Conservation (phyloP, 257 asterid genomes). For the Fraxinus cuspidata region DNA sequence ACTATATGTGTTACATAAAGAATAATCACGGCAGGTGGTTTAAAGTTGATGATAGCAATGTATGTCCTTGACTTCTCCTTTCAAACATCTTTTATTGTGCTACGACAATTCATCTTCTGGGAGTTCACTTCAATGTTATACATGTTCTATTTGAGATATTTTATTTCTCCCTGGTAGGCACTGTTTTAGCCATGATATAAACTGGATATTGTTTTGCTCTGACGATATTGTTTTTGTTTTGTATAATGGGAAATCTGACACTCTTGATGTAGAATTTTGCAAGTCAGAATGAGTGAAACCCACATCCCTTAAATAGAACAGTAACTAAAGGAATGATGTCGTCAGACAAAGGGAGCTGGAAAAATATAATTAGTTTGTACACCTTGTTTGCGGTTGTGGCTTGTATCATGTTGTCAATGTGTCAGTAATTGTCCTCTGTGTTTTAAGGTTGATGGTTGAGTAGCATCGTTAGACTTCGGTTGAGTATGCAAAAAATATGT, state of each 20-base stretch:
- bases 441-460: background rate
- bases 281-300: background rate
- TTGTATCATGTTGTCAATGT: background rate
- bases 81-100: slow-evolving; percentile 9
- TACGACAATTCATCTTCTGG: background rate
- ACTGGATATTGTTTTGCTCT: background rate
- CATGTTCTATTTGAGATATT: background rate
- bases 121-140: background rate
- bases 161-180: background rate
- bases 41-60: slow-evolving; percentile 70
- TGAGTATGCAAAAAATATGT: background rate
- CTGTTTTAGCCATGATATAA: background rate
- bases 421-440: background rate
- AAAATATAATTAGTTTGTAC: background rate
- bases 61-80: slow-evolving; percentile 33
- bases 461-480: background rate
- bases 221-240: background rate
- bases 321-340: background rate
- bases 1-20: slow-evolving; percentile 74
- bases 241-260: background rate
- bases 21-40: slow-evolving; percentile 72
- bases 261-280: background rate
- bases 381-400: background rate
- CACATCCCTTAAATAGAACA: background rate
- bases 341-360: too few relatives aligned